These are phyloP conservation scores for Fennellomyces sp. DNA, from an alignment of 371 early-diverging fungal species.

Conservation along the genomic window DNA sequence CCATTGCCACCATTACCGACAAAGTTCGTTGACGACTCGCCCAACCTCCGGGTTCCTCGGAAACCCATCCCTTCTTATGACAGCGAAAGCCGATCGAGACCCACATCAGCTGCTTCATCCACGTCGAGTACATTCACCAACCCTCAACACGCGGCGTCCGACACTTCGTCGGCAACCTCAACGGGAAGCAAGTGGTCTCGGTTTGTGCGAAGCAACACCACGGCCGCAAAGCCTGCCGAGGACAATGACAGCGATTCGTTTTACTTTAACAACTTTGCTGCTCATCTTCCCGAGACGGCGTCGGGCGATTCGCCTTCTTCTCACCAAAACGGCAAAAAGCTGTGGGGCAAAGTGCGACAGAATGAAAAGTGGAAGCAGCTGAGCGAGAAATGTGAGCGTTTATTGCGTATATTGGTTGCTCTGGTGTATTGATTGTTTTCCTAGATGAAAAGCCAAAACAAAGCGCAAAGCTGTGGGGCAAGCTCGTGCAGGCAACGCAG, in stretches of 20 bases:
- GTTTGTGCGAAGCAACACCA: constrained; percentile 7
- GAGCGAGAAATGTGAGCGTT: constrained; percentile 33
- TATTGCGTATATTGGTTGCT: neutral
- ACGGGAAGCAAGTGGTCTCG: constrained; percentile 19
- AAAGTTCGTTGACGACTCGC: constrained; percentile 11
- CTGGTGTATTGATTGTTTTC: neutral
- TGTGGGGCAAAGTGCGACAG: constrained; percentile 52
- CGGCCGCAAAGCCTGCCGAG: neutral
- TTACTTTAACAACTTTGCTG: constrained; percentile 49
- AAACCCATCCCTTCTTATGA: constrained; percentile 14
- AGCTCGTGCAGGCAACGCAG: constrained; percentile 59
- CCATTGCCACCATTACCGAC: constrained; percentile 47
- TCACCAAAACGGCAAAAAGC: constrained; percentile 27
- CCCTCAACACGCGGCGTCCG: constrained; percentile 10
- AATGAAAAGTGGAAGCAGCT: constrained; percentile 56
- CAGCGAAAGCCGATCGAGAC: constrained; percentile 12
- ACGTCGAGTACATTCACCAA: constrained; percentile 11
- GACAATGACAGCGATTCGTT: constrained; percentile 39
- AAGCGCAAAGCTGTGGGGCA: constrained; percentile 55
- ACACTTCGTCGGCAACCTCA: constrained; percentile 14
- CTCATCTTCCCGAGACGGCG: constrained; percentile 33
- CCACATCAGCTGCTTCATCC: constrained; percentile 18
- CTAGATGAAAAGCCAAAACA: constrained; percentile 38
- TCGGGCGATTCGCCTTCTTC: constrained; percentile 3
- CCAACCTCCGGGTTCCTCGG: constrained; percentile 17